Percentiles rank a stretch among this genome's conserved stretches.
Evolutionary conservation across 208 protist genomes (phyloP).

Genomic region (Leishmania tropica): DNA sequence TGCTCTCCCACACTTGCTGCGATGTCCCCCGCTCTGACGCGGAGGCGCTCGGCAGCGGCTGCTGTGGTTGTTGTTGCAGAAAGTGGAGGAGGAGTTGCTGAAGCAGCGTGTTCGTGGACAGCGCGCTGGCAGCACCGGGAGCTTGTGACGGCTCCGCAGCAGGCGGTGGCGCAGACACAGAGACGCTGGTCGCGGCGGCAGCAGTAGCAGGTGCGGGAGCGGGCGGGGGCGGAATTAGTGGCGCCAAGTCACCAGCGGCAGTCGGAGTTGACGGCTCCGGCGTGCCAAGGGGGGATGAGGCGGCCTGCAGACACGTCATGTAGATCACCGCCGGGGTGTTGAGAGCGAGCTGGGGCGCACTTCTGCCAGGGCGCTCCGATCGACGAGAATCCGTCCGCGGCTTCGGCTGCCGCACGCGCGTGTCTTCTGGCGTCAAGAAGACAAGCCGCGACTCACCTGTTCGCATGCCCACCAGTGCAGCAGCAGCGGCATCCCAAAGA

Average conservation of each 20-base stretch:
- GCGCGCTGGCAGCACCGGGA: background rate
- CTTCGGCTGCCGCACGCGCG: conserved; percentile 29
- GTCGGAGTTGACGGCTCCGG: background rate
- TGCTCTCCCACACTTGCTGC: background rate
- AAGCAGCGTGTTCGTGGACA: conserved; percentile 26
- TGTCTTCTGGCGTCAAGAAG: conserved; percentile 48
- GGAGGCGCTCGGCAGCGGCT: background rate
- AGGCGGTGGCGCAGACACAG: background rate
- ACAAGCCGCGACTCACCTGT: conserved; percentile 41
- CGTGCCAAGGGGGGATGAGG: background rate
- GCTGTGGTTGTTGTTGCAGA: conserved; percentile 26
- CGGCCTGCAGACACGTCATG: conserved; percentile 19
- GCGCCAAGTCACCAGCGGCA: background rate
- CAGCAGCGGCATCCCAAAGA: conserved; percentile 50
- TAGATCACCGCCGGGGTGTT: conserved; percentile 25
- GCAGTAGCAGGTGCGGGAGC: background rate
- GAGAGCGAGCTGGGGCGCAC: background rate
- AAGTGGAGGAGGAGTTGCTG: conserved; percentile 57
- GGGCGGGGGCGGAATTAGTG: background rate
- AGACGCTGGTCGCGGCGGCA: background rate
- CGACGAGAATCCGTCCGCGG: conserved; percentile 23
- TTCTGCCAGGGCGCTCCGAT: background rate
- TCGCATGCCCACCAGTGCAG: conserved; percentile 51
- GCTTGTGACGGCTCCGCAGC: conserved; percentile 1
- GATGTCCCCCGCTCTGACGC: background rate